A percentile compares a stretch with the other conserved stretches of the same genome.
Evolutionary conservation across 495 filamentous ascomycete species (phyloP).

Genomic region (Xylaria flabelliformis): DNA sequence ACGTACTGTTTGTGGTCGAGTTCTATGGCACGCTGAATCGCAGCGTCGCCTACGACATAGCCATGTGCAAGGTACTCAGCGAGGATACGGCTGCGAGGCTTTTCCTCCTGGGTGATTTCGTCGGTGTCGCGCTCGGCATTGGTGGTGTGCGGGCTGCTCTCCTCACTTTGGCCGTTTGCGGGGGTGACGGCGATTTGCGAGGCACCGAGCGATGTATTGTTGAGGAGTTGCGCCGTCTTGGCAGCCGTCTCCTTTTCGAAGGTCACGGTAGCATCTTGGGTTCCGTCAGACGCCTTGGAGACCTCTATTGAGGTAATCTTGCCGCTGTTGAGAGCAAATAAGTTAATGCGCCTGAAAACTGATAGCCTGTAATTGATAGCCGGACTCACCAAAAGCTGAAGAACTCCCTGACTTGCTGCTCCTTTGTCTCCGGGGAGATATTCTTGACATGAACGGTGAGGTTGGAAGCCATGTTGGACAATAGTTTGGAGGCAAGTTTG

Average conservation of each 20-base stretch:
- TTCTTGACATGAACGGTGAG: constrained; percentile 70
- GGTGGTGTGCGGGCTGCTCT: constrained; percentile 55
- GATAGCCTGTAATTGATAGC: neutral
- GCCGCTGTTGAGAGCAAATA: constrained; percentile 62
- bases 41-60: constrained; percentile 84
- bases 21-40: constrained; percentile 81
- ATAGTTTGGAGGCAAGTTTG: constrained; percentile 2
- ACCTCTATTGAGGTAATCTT: constrained; percentile 87
- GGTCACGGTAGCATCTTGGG: constrained; percentile 84
- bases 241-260: constrained; percentile 97
- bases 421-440: constrained; percentile 77
- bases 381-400: constrained; percentile 92
- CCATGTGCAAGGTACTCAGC: constrained; percentile 96
- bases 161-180: constrained; percentile 69
- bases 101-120: constrained; percentile 89
- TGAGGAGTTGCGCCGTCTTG: constrained; percentile 93
- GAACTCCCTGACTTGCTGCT: constrained; percentile 94
- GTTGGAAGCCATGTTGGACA: constrained; percentile 47
- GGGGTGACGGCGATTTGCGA: constrained; percentile 79
- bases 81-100: constrained; percentile 88
- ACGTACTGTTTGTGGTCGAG: constrained; percentile 83
- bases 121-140: constrained; percentile 63
- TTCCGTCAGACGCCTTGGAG: constrained; percentile 64
- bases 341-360: constrained; percentile 36
- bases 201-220: constrained; percentile 89